A percentile compares a stretch with the other conserved stretches of the same genome.
Conservation (phyloP, 306 rosid genomes). For the Hippophae tibetana region DNA sequence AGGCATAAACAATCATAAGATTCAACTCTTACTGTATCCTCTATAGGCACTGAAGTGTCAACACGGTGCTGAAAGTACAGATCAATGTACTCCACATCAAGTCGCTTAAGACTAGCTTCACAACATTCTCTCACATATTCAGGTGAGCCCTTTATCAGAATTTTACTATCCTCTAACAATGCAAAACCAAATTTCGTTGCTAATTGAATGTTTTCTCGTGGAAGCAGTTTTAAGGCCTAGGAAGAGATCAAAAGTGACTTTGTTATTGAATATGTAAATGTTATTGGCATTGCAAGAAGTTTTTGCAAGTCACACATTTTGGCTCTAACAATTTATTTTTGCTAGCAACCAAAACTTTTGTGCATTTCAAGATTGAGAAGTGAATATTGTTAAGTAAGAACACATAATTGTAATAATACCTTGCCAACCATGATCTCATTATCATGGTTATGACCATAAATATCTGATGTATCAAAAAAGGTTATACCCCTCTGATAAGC, state of each 20-base stretch:
- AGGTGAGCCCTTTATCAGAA: constrained; percentile 49
- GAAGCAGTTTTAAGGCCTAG: constrained; percentile 58
- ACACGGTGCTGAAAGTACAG: constrained; percentile 68
- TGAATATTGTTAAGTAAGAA: too few relatives aligned
- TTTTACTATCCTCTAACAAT: constrained; percentile 1
- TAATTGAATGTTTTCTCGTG: constrained; percentile 55
- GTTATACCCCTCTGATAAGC: constrained; percentile 26
- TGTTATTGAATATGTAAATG: too few relatives aligned
- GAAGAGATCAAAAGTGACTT: background rate
- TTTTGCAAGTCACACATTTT: background rate
- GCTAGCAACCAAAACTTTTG: too few relatives aligned
- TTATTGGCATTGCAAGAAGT: background rate
- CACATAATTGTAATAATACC: constrained; percentile 1
- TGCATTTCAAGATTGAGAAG: too few relatives aligned
- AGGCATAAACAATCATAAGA: background rate
- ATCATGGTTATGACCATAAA: constrained; percentile 11
- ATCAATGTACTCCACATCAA: constrained; percentile 62
- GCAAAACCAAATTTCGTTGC: constrained; percentile 75
- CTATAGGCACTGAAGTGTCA: constrained; percentile 60
- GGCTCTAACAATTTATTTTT: too few relatives aligned
- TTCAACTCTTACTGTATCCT: constrained; percentile 48
- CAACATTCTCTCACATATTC: constrained; percentile 61
- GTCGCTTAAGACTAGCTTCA: constrained; percentile 64
- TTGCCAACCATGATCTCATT: constrained; percentile 24
- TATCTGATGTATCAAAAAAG: constrained; percentile 31